Conservation (phyloP, 2,329 filamentous ascomycete species). For the Coleophoma cylindrospora region DNA sequence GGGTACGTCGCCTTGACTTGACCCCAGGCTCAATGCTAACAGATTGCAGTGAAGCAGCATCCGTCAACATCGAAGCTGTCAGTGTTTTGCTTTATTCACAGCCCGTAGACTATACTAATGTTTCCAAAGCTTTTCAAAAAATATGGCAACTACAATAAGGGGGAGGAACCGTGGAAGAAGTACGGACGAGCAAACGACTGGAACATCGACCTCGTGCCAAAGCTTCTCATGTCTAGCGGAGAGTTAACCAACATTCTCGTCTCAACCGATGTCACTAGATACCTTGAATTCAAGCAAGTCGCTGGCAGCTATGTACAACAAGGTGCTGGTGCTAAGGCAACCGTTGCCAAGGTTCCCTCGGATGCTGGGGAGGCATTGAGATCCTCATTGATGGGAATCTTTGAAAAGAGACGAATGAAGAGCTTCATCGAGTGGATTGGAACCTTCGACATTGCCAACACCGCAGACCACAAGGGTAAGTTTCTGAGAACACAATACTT, state of each 20-base stretch:
- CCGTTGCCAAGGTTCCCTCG: constrained; percentile 93
- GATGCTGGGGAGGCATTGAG: constrained; percentile 85
- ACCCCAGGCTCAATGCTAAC: constrained; percentile 20
- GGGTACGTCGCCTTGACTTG: constrained; percentile 50
- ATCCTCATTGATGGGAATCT: constrained; percentile 93
- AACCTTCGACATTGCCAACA: constrained; percentile 75
- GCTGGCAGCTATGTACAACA: constrained; percentile 96
- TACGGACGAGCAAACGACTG: constrained; percentile 96
- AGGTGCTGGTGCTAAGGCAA: constrained; percentile 74
- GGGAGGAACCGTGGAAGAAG: constrained; percentile 95
- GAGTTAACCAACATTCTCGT: constrained; percentile 98
- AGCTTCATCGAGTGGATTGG: constrained; percentile 95
- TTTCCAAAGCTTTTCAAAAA: constrained; percentile 81
- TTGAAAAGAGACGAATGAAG: constrained; percentile 97
- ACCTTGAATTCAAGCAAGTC: constrained; percentile 91
- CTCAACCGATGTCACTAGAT: constrained; percentile 85
- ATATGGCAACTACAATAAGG: constrained; percentile 75
- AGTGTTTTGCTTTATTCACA: constrained; percentile 20
- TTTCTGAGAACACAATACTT: constrained; percentile 4
- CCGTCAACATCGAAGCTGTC: constrained; percentile 93
- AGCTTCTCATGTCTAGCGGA: constrained; percentile 97
- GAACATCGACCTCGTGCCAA: constrained; percentile 98
- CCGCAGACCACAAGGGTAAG: constrained; percentile 84
- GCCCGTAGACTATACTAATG: constrained; percentile 24
- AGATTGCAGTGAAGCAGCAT: constrained; percentile 75